Evolutionary conservation across 1,284 basidiomycete species (phyloP).

Genomic region (Austropuccinia psidii): DNA sequence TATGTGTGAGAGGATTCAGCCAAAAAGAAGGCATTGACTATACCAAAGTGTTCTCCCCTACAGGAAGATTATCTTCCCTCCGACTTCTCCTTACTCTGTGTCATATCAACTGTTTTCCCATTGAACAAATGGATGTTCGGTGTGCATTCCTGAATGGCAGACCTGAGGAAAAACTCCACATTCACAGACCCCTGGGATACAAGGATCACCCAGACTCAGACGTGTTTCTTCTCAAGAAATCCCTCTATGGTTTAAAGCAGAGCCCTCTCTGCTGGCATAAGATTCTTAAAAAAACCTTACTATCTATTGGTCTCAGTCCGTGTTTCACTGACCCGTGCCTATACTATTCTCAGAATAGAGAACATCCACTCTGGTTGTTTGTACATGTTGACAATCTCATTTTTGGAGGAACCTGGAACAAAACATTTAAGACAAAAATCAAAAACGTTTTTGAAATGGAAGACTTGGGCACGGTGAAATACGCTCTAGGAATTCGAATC

Average conservation of each 20-base stretch:
- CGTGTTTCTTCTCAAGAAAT: not conserved
- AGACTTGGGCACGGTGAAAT: not conserved
- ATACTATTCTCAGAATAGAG: not conserved
- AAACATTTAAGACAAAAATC: not conserved
- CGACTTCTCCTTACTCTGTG: slow-evolving; percentile 49
- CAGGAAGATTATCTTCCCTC: slow-evolving; percentile 48
- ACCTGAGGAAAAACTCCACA: slow-evolving; percentile 50
- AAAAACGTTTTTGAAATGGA: not conserved
- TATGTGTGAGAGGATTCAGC: slow-evolving; percentile 51
- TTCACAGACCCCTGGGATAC: slow-evolving; percentile 45
- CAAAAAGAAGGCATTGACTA: slow-evolving; percentile 51
- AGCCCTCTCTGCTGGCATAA: not conserved
- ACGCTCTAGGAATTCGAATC: not conserved
- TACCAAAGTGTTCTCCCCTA: slow-evolving; percentile 50
- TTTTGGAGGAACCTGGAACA: not conserved
- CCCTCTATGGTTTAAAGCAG: not conserved
- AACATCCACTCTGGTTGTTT: not conserved
- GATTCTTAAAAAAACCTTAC: not conserved
- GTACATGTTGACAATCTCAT: not conserved
- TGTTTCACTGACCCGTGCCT: not conserved
- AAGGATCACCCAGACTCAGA: not conserved
- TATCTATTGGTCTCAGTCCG: not conserved
- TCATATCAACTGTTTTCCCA: slow-evolving; percentile 44
- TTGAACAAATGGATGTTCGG: slow-evolving; percentile 51
- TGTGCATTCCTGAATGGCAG: slow-evolving; percentile 51